phyloP scores from a whole-genome alignment of 306 rosid species.

The Arachis hypogaea region DNA sequence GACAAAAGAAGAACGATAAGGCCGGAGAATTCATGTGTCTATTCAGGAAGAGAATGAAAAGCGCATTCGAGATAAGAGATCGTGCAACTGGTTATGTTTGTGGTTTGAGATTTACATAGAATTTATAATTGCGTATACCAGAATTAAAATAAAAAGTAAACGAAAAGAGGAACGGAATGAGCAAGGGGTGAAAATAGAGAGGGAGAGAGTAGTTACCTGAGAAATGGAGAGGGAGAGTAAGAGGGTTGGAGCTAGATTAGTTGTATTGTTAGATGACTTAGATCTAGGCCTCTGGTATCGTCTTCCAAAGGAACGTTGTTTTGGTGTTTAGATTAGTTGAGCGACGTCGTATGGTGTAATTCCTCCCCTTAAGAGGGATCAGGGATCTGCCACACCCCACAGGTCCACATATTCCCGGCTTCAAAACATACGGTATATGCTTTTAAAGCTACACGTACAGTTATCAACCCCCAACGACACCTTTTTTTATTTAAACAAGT shows the following conservation, averaged over 20 bases:
- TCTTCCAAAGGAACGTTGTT: no score
- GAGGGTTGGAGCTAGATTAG: background rate
- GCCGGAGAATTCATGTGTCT: background rate
- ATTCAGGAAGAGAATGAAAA: slow-evolving; percentile 3
- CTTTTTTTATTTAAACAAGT: no score
- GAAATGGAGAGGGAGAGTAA: background rate
- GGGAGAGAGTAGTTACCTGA: background rate
- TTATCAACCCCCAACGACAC: no score
- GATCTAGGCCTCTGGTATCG: no score
- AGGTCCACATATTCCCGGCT: background rate
- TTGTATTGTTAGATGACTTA: no score
- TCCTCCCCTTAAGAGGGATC: background rate
- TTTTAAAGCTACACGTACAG: no score
- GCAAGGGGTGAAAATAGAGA: background rate
- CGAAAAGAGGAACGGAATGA: background rate
- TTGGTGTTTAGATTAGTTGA: no score
- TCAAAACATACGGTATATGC: no score
- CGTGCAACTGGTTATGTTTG: background rate
- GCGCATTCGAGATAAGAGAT: background rate
- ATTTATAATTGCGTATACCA: slow-evolving; percentile 9
- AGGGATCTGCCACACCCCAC: background rate
- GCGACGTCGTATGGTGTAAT: background rate
- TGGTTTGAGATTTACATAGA: slow-evolving; percentile 9
- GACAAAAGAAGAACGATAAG: background rate
- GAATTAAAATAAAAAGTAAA: background rate